Base-by-base conservation (phyloP, 139 green algal genomes). In the Desmodesmus armatus region DNA sequence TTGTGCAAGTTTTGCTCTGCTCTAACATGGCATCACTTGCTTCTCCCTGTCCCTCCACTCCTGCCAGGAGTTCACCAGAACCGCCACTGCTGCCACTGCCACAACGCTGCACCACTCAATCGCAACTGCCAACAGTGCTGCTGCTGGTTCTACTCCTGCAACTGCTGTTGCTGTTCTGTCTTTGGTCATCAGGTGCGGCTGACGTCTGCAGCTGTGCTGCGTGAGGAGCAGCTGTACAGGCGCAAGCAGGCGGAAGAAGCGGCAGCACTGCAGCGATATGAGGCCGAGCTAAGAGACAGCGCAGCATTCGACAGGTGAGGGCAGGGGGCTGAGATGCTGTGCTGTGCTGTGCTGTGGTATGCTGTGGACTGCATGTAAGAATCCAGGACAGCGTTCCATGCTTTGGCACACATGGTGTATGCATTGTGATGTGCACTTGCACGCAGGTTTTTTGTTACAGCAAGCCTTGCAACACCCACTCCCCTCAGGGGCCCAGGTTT, bases 141-240 rank as follows among this genome's bases (percentile, higher is more conserved):
- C n/a, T n/a, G n/a, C n/a, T n/a, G n/a, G n/a, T n/a, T n/a, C n/a
- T n/a, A n/a, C n/a, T n/a, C n/a, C n/a, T n/a, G n/a, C n/a, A n/a
- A n/a, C n/a, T n/a, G n/a, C n/a, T n/a, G n/a, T n/a, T n/a, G n/a
- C n/a, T n/a, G n/a, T n/a, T n/a, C n/a, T n/a, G n/a, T n/a, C n/a
- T n/a, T n/a, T n/a, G n/a, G n/a, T n/a, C 35, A 40, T 51, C 80
- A 93, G 91, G 91, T 95, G 23, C 89, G 88, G 70, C 88, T 96
- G 17, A 97, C 94, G 29, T 90, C 93, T 39, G 92, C 94, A 3
- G 92, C 93, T 40, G 93, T 97, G 74, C 90, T 97, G 70, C 88
- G 94, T 15, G 94, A 97, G 81, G 93, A 96, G 67, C 92, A 92
- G 3, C 65, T 96, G 62, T 95, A 96, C 85, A 83, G 88, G 39